Conservation (phyloP, 1,139 yeast species). For the Taphrina populina region DNA sequence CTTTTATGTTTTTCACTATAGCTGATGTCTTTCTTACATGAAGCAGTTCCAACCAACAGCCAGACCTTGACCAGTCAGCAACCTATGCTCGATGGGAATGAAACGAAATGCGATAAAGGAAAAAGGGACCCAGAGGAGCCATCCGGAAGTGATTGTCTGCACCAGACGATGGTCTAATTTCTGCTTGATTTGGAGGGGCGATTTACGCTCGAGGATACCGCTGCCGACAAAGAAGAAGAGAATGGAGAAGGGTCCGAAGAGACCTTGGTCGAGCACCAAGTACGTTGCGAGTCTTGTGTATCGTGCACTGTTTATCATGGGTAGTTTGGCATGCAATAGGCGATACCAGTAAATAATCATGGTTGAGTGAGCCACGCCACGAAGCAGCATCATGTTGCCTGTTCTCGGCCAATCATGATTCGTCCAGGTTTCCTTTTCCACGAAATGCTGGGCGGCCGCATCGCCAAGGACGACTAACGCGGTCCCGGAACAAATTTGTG, state of each 20-base stretch:
- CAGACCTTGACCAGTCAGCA: conserved; percentile 2
- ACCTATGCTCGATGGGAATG: conserved; percentile 3
- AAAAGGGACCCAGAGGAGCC: conserved; percentile 25
- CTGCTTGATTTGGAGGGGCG: conserved; percentile 15
- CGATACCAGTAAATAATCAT: conserved; percentile 29
- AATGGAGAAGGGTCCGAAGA: conserved; percentile 29
- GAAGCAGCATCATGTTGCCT: conserved; percentile 22
- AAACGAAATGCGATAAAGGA: conserved; percentile 3
- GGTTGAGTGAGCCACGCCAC: conserved; percentile 24
- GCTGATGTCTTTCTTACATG: conserved; percentile 5
- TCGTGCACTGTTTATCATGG: neutral
- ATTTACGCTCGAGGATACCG: conserved; percentile 24
- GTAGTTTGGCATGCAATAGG: conserved; percentile 11
- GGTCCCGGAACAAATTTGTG: conserved; percentile 15
- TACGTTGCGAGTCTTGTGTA: conserved; percentile 4
- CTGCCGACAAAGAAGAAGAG: conserved; percentile 27
- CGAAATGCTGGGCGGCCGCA: conserved; percentile 14
- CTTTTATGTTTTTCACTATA: neutral
- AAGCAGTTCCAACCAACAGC: conserved; percentile 17
- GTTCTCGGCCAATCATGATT: conserved; percentile 19
- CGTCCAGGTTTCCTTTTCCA: conserved; percentile 7
- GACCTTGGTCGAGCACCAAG: conserved; percentile 19
- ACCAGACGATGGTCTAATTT: conserved; percentile 16
- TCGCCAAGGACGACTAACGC: conserved; percentile 21
- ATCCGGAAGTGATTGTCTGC: conserved; percentile 23